A percentile compares a stretch with the other conserved stretches of the same genome.
Evolutionary conservation across 441 rosid genomes (phyloP).

Genomic region (Adansonia grandidieri): DNA sequence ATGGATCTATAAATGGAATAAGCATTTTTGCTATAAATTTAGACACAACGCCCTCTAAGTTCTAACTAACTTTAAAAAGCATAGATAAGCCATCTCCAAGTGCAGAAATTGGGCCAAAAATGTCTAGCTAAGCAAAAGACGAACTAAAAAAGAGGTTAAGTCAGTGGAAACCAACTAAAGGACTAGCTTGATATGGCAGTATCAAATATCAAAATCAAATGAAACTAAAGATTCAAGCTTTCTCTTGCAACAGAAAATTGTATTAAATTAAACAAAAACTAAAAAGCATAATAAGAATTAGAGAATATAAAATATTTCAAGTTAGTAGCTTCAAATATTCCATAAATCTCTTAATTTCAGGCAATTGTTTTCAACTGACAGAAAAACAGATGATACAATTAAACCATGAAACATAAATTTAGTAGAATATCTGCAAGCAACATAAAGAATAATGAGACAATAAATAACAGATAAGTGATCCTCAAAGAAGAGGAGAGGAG

Average conservation of each 20-base stretch:
- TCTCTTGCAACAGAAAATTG: not conserved
- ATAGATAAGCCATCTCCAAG: not conserved
- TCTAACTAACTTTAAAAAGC: not conserved
- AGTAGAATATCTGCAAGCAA: not conserved
- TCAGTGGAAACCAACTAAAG: not conserved
- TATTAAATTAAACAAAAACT: not conserved
- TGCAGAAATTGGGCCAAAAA: not conserved
- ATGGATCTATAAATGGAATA: not conserved
- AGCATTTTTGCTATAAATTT: not conserved
- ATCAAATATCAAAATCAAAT: slow-evolving; percentile 1
- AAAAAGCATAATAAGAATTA: not conserved
- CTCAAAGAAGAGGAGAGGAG: not conserved
- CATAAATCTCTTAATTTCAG: no score
- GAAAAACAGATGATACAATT: no score
- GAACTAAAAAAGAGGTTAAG: slow-evolving; percentile 4
- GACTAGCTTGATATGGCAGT: not conserved
- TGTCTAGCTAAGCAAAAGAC: not conserved
- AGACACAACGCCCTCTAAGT: not conserved
- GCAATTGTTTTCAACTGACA: no score
- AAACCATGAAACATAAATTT: no score
- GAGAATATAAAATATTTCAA: not conserved
- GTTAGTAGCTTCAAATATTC: no score
- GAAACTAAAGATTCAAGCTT: not conserved
- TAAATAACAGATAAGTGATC: not conserved
- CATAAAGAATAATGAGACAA: not conserved